phyloP scores from a whole-genome alignment of 2,329 filamentous ascomycete species.

The Aspergillus viridinutans region DNA sequence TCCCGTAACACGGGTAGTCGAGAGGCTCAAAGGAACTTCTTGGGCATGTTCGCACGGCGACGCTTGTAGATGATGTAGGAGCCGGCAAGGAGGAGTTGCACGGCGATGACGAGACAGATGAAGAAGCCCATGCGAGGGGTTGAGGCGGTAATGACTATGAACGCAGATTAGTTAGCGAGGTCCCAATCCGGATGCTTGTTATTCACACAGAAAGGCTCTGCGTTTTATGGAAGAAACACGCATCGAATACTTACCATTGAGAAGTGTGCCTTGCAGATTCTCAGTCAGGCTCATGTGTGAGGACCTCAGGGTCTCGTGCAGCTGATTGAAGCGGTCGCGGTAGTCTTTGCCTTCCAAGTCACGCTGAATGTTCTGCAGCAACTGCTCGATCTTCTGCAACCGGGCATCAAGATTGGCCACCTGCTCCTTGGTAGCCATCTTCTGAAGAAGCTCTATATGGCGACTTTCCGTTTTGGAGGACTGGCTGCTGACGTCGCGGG shows the following conservation, averaged over 20 bases:
- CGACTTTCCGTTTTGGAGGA: slow-evolving; percentile 50
- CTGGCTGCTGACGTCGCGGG: slow-evolving; percentile 51
- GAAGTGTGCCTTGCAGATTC: slow-evolving; percentile 48
- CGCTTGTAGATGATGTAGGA: slow-evolving; percentile 77
- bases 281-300: slow-evolving; percentile 52
- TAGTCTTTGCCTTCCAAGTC: slow-evolving; percentile 57
- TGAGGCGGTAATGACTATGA: slow-evolving; percentile 49
- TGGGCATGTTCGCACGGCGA: slow-evolving; percentile 69
- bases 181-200: neutral
- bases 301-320: slow-evolving; percentile 52
- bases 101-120: slow-evolving; percentile 67
- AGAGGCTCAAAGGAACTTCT: slow-evolving; percentile 72
- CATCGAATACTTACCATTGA: slow-evolving; percentile 43
- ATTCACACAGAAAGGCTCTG: neutral
- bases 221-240: neutral
- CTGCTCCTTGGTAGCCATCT: slow-evolving; percentile 34
- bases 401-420: slow-evolving; percentile 42
- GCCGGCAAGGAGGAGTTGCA: slow-evolving; percentile 66
- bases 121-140: slow-evolving; percentile 57
- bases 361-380: slow-evolving; percentile 47
- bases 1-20: neutral
- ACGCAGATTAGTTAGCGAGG: neutral
- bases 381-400: slow-evolving; percentile 51
- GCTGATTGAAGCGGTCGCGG: slow-evolving; percentile 49
- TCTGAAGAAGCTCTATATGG: slow-evolving; percentile 48